Percentiles rank a stretch among this genome's conserved stretches.
Conservation (phyloP, 2,329 filamentous ascomycete species). For the Cladosporium sp. region DNA sequence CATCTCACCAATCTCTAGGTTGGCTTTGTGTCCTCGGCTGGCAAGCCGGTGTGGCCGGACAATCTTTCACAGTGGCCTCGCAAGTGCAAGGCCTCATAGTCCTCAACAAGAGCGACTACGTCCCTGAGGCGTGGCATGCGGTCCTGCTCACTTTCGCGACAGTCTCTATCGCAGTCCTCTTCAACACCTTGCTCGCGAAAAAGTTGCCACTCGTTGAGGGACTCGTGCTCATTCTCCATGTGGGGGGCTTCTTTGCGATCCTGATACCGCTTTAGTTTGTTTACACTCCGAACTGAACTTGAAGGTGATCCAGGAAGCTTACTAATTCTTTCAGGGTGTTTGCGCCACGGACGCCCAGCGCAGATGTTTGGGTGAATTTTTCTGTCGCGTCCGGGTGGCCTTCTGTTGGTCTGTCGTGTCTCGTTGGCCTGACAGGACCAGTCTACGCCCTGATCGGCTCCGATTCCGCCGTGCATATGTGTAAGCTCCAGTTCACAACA, state of each 20-base stretch:
- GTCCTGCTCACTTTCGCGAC: constrained; percentile 51
- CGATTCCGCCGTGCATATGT: constrained; percentile 31
- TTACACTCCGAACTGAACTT: constrained; percentile 43
- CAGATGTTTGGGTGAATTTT: constrained; percentile 34
- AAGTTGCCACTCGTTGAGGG: constrained; percentile 51
- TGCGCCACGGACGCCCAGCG: constrained; percentile 23
- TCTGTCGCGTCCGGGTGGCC: constrained; percentile 44
- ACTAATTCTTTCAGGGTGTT: constrained; percentile 37
- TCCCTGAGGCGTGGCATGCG: constrained; percentile 47
- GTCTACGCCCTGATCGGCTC: constrained; percentile 33
- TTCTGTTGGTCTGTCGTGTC: constrained; percentile 43
- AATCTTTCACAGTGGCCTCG: constrained; percentile 44
- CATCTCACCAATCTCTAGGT: neutral
- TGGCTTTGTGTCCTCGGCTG: constrained; percentile 38
- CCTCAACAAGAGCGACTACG: constrained; percentile 39
- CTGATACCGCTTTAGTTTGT: constrained; percentile 49
- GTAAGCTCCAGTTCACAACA: constrained; percentile 1
- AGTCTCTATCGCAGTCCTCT: constrained; percentile 36
- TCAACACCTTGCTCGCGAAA: constrained; percentile 48
- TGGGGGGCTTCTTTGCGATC: constrained; percentile 55
- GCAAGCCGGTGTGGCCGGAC: constrained; percentile 39
- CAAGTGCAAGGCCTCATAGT: constrained; percentile 37
- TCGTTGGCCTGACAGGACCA: constrained; percentile 45
- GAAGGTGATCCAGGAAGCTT: constrained; percentile 47
- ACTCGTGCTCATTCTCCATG: constrained; percentile 50